These are phyloP conservation scores for Penicillium samsonianum DNA, from an alignment of 495 filamentous ascomycete genomes.

Conservation along the genomic window DNA sequence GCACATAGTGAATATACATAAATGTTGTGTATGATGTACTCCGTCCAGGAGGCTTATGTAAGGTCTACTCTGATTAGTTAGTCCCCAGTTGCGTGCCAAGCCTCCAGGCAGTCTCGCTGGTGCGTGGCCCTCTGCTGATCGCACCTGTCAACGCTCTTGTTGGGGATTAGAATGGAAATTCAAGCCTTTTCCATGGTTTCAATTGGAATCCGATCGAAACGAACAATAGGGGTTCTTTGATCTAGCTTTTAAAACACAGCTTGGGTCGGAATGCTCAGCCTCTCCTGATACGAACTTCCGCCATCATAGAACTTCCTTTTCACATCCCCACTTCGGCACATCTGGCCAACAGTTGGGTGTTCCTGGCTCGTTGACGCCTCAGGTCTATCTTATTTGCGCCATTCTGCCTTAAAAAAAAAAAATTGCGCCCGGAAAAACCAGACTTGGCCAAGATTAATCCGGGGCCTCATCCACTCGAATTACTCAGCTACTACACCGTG, in stretches of 20 bases:
- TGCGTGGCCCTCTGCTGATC: constrained; percentile 23
- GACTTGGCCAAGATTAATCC: constrained; percentile 5
- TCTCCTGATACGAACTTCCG: constrained; percentile 17
- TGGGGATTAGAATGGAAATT: background rate
- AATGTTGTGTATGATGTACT: background rate
- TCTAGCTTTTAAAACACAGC: background rate
- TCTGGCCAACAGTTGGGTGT: constrained; percentile 9
- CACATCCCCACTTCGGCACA: constrained; percentile 11
- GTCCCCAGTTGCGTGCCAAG: constrained; percentile 21
- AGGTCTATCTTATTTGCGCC: background rate
- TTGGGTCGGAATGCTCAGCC: background rate
- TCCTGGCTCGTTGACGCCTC: constrained; percentile 8
- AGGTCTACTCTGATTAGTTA: background rate
- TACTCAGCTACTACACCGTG: constrained; percentile 11
- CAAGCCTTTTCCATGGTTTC: background rate
- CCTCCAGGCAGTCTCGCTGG: constrained; percentile 25
- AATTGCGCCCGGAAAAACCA: constrained; percentile 13
- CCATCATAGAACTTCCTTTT: constrained; percentile 21
- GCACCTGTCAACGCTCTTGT: constrained; percentile 7
- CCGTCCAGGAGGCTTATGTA: too few relatives aligned
- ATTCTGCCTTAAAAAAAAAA: constrained; percentile 1
- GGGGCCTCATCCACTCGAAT: constrained; percentile 23
- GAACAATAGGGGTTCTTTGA: constrained; percentile 2
- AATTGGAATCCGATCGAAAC: constrained; percentile 7
- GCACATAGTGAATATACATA: background rate